Percentiles rank a stretch among this genome's conserved stretches.
These are phyloP conservation scores for Acer saccharum DNA, from an alignment of 345 rosid species.

Conservation along the genomic window DNA sequence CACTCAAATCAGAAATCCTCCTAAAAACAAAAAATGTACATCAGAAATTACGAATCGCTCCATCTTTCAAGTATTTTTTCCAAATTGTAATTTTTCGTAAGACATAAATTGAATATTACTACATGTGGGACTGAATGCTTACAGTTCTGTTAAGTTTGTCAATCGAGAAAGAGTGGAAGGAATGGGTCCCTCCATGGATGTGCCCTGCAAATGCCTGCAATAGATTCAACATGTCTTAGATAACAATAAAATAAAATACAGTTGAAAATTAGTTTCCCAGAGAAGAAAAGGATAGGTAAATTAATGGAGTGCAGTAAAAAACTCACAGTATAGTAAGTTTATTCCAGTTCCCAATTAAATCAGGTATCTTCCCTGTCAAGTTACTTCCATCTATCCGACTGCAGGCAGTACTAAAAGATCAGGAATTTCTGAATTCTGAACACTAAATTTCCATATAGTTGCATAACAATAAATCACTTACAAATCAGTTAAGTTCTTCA, in stretches of 20 bases:
- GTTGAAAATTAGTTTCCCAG: not conserved
- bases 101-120: not conserved
- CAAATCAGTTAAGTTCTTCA: conserved; percentile 73
- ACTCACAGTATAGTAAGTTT: conserved; percentile 60
- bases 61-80: not conserved
- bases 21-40: conserved; percentile 28
- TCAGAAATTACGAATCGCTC: not conserved
- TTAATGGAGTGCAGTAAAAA: not conserved
- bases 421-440: not conserved
- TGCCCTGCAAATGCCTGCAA: conserved; percentile 77
- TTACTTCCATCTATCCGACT: conserved; percentile 81
- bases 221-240: not conserved
- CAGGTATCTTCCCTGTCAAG: conserved; percentile 76
- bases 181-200: conserved; percentile 89
- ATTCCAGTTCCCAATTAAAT: conserved; percentile 85
- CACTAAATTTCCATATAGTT: not conserved
- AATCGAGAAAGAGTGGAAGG: conserved; percentile 60
- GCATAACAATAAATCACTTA: conserved; percentile 39
- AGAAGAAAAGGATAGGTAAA: not conserved
- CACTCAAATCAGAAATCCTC: conserved; percentile 72
- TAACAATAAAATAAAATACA: not conserved
- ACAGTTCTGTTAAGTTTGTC: conserved; percentile 54
- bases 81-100: not conserved
- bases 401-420: conserved; percentile 20
- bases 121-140: conserved; percentile 30